Evolutionary conservation across 2,329 filamentous ascomycete genomes (phyloP), one percentile per base, ranked within the genome.

Genomic region (Arthrobotrys sinensis): DNA sequence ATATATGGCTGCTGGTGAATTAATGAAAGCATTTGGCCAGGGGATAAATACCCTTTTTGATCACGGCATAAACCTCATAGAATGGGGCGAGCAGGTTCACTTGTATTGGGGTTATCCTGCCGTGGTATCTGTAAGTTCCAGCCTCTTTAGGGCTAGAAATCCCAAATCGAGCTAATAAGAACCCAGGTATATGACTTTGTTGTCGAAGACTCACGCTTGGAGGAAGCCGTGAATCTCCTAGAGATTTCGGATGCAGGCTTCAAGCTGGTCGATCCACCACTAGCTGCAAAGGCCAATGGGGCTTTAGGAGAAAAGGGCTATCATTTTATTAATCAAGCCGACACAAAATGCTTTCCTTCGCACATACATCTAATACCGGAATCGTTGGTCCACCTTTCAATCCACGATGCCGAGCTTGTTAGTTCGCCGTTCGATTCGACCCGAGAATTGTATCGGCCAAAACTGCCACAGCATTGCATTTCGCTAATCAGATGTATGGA

Each of bases 71-170:
- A 53, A 14, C 16, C 32, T 67, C 16, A 55, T 55, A 4, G n/a
- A 67, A 45, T 67, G 64, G 64, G 64, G 64, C 12, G 46, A 55
- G 4, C 64, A 55, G 36, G 19, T 67, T 32, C 64, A 53, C 34
- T 8, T 19, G 11, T 19, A 53, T 28, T 52, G 40, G 28, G 64
- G 64, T 16, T 67, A 67, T 45, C 64, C 64, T 4, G 64, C 46
- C 1, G 48, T 43, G 1, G 11, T 67, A 16, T 28, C 3, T 1
- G 64, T 67, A 36, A 2, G 48, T 19, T 50, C 21, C 36, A 10
- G 19, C 55, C 40, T 8, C 14, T 8, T 14, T 19, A 14, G 11
- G 19, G 12, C 8, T 12, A 16, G n/a, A 7, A 34, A 45, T 16
- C 21, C 7, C n/a, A 12, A 36, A 16, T 34, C 1, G 7, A 19